These are phyloP conservation scores for Arxiozyma heterogenica DNA, from an alignment of 1,139 yeast genomes.

Conservation along the genomic window DNA sequence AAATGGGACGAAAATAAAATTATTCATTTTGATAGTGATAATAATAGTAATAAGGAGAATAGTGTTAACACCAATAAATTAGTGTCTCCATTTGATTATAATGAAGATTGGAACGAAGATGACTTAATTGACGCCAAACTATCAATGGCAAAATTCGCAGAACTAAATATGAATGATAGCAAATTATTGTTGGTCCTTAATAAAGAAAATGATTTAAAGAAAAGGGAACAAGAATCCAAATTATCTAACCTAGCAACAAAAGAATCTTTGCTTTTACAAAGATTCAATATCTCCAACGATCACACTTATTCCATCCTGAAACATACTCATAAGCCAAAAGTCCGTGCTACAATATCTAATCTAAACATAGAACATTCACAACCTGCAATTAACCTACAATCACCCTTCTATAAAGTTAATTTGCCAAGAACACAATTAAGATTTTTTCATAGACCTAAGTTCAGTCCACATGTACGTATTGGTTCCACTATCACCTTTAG, in stretches of 20 bases:
- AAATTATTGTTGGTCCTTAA: constrained; percentile 50
- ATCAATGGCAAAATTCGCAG: constrained; percentile 35
- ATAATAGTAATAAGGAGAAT: constrained; percentile 4
- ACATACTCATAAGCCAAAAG: constrained; percentile 82
- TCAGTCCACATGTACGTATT: constrained; percentile 53
- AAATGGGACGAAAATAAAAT: constrained; percentile 77
- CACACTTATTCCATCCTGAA: constrained; percentile 72
- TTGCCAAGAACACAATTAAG: constrained; percentile 63
- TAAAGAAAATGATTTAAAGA: constrained; percentile 10
- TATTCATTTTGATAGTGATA: constrained; percentile 12
- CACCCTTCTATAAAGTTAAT: constrained; percentile 83
- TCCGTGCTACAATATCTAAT: constrained; percentile 88
- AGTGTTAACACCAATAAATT: background rate
- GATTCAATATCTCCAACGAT: constrained; percentile 81
- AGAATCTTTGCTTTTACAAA: constrained; percentile 37
- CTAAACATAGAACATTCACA: constrained; percentile 83
- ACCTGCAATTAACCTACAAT: constrained; percentile 79
- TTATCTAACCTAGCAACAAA: constrained; percentile 10
- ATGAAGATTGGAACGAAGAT: constrained; percentile 57
- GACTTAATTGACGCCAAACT: constrained; percentile 69
- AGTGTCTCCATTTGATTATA: background rate
- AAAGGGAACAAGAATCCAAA: background rate
- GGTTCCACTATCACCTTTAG: constrained; percentile 71
- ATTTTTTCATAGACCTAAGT: constrained; percentile 71
- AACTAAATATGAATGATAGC: constrained; percentile 81